Evolutionary conservation across 441 rosid species (phyloP).

Genomic region (Adansonia rubrostipa): DNA sequence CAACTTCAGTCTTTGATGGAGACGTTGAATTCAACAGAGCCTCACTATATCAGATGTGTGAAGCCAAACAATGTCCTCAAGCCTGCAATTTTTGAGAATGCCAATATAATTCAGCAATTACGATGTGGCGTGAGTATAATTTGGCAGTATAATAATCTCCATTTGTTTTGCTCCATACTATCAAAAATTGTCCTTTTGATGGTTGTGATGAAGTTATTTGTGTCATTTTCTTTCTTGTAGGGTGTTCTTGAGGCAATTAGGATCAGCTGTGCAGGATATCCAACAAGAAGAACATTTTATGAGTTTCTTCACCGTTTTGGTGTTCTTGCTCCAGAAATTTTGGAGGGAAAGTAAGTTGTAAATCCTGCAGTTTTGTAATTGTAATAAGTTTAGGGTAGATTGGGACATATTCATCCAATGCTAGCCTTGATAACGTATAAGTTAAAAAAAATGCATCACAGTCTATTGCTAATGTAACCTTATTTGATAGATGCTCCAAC

Average conservation of each 20-base stretch:
- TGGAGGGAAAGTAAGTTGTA: constrained; percentile 70
- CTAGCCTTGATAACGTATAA: background rate
- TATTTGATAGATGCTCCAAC: background rate
- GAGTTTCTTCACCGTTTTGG: constrained; percentile 74
- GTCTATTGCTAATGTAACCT: background rate
- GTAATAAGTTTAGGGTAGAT: background rate
- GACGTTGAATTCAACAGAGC: constrained; percentile 93
- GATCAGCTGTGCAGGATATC: constrained; percentile 84
- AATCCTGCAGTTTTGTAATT: background rate
- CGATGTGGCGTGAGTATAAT: constrained; percentile 96
- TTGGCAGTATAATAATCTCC: constrained; percentile 28
- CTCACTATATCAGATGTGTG: constrained; percentile 99
- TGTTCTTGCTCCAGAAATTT: constrained; percentile 71
- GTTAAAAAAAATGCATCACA: background rate
- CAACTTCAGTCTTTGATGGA: constrained; percentile 99
- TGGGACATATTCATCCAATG: constrained; percentile 8
- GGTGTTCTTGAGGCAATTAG: constrained; percentile 84
- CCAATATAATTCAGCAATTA: constrained; percentile 93
- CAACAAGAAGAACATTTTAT: constrained; percentile 75
- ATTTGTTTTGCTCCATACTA: constrained; percentile 21
- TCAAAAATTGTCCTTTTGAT: constrained; percentile 7
- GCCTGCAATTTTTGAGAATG: constrained; percentile 97
- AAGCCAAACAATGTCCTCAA: constrained; percentile 98
- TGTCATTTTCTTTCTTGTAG: constrained; percentile 34
- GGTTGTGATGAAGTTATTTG: constrained; percentile 6